Percentiles rank a stretch among this genome's conserved stretches.
phyloP scores from a whole-genome alignment of 768 basidiomycete genomes.

The Crassisporium funariophilum region DNA sequence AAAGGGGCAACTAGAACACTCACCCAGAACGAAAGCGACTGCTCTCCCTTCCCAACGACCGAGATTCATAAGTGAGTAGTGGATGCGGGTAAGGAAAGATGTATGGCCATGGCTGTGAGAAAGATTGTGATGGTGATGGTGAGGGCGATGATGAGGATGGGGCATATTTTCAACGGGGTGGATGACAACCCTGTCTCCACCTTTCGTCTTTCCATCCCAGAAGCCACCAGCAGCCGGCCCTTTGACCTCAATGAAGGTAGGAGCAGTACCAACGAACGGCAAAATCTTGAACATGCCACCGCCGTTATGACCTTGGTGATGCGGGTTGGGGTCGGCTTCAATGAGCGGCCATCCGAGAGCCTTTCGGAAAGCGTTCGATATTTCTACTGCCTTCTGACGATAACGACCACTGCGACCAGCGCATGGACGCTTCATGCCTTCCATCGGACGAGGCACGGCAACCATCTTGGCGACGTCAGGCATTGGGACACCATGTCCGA shows the following conservation, averaged over 20 bases:
- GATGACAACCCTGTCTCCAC: background rate
- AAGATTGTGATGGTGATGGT: conserved; percentile 21
- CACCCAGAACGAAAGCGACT: conserved; percentile 81
- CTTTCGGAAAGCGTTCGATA: conserved; percentile 58
- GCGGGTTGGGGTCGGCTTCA: conserved; percentile 24
- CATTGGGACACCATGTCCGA: conserved; percentile 22
- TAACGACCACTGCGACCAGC: conserved; percentile 16
- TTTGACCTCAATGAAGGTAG: conserved; percentile 39
- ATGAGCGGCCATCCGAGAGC: conserved; percentile 57
- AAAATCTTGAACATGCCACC: conserved; percentile 8
- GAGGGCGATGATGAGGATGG: conserved; percentile 24
- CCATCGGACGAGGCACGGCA: background rate
- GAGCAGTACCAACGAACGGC: conserved; percentile 33
- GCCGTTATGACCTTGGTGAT: conserved; percentile 1
- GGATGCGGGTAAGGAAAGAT: conserved; percentile 62
- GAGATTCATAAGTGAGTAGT: conserved; percentile 65
- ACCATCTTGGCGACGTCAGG: conserved; percentile 6
- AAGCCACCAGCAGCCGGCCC: conserved; percentile 17
- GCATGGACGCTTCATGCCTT: conserved; percentile 13
- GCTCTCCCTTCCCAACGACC: conserved; percentile 84
- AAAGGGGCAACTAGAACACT: conserved; percentile 10
- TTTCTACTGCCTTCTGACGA: conserved; percentile 47
- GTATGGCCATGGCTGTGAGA: no score
- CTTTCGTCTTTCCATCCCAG: conserved; percentile 1
- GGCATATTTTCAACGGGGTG: conserved; percentile 5